Percentiles rank a stretch among this genome's conserved stretches.
phyloP scores from a whole-genome alignment of 2,329 filamentous ascomycete genomes.

The Chrysoporthe cubensis region DNA sequence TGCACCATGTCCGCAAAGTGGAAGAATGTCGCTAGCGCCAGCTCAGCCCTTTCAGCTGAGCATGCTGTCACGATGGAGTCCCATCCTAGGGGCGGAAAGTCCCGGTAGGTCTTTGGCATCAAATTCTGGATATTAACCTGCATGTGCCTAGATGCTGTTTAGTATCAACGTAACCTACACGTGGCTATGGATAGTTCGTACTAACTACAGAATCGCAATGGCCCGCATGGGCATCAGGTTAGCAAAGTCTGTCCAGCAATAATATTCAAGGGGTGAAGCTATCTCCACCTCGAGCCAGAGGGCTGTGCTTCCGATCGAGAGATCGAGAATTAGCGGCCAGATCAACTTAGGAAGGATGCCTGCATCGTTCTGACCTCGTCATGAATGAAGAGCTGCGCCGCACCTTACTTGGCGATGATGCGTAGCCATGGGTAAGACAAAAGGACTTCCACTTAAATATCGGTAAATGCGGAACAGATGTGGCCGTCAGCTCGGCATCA shows the following conservation, averaged over 20 bases:
- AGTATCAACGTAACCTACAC: neutral
- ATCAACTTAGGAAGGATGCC: neutral
- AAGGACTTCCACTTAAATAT: neutral
- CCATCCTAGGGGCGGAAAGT: neutral
- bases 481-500: neutral
- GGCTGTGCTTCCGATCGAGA: neutral
- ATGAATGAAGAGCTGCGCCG: neutral
- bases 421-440: neutral
- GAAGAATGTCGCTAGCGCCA: neutral
- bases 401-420: neutral
- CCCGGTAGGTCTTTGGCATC: neutral
- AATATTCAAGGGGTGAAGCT: neutral
- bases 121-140: neutral
- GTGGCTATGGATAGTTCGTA: neutral
- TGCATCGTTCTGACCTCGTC: neutral
- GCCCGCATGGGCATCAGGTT: neutral
- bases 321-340: neutral
- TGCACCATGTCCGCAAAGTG: neutral
- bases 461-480: neutral
- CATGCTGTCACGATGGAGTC: neutral
- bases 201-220: no score
- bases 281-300: neutral
- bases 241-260: neutral
- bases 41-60: conserved; percentile 2
- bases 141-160: neutral